Conservation (phyloP, 2,329 filamentous ascomycete species). For the Ilyonectria mors-panacis region DNA sequence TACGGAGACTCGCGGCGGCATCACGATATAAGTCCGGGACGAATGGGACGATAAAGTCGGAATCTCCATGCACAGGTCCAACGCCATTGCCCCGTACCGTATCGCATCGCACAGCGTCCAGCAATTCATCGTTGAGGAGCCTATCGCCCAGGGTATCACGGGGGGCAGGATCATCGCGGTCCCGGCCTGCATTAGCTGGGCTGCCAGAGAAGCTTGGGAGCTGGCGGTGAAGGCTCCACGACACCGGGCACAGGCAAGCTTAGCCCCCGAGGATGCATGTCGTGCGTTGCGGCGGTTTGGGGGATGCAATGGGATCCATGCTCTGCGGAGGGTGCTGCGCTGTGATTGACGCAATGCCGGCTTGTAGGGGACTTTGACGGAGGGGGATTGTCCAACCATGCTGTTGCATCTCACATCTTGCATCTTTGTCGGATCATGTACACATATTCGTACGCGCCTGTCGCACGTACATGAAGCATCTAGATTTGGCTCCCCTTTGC, state of each 20-base stretch:
- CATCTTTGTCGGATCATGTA: conserved; percentile 38
- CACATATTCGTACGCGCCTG: conserved; percentile 34
- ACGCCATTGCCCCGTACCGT: conserved; percentile 4
- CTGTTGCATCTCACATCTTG: conserved; percentile 18
- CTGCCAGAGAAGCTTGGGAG: conserved; percentile 13
- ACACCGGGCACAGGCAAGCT: background rate
- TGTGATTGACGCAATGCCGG: conserved; percentile 8
- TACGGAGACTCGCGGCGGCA: conserved; percentile 15
- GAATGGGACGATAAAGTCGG: conserved; percentile 33
- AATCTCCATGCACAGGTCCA: conserved; percentile 15
- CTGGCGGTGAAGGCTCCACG: conserved; percentile 41
- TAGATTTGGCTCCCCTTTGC: conserved; percentile 18
- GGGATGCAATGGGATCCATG: conserved; percentile 30
- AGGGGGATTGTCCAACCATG: conserved; percentile 31
- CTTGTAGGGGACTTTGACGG: background rate
- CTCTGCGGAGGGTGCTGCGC: conserved; percentile 1
- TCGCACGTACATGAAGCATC: conserved; percentile 15
- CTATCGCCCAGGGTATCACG: conserved; percentile 26
- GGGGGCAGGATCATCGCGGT: conserved; percentile 31
- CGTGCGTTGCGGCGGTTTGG: conserved; percentile 32
- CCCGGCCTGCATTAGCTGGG: conserved; percentile 38
- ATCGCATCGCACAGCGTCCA: background rate
- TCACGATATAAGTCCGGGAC: conserved; percentile 34
- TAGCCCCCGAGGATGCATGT: conserved; percentile 26
- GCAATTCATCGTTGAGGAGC: background rate